Conservation (phyloP, 805 yeast species). For the Schwanniomyces vanrijiae region DNA sequence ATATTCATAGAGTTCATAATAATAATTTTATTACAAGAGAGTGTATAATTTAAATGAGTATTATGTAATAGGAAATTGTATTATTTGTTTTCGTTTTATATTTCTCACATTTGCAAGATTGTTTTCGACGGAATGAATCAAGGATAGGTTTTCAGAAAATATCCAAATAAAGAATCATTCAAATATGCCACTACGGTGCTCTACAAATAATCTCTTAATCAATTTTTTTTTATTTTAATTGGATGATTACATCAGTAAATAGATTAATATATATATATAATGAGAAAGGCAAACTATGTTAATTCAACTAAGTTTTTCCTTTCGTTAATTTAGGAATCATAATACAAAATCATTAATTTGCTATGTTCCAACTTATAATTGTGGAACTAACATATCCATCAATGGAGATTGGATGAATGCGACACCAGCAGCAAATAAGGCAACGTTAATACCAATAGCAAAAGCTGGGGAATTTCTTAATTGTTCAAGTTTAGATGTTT, state of each 20-base stretch:
- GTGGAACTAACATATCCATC: constrained; percentile 83
- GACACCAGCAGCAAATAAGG: constrained; percentile 69
- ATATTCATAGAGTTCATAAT: too few relatives aligned
- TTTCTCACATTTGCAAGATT: too few relatives aligned
- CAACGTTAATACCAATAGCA: constrained; percentile 63
- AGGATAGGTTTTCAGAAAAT: too few relatives aligned
- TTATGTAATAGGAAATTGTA: too few relatives aligned
- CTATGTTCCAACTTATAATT: constrained; percentile 34
- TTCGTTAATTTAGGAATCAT: background rate
- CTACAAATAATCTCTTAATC: background rate
- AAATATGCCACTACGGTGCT: too few relatives aligned
- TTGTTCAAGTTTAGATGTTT: constrained; percentile 42
- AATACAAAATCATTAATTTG: constrained; percentile 4
- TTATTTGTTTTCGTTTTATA: too few relatives aligned
- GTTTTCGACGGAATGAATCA: too few relatives aligned
- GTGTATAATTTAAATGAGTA: too few relatives aligned
- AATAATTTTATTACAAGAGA: too few relatives aligned
- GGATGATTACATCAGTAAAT: background rate
- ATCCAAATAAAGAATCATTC: too few relatives aligned
- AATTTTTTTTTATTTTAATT: background rate
- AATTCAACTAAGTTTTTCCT: background rate
- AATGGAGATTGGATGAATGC: constrained; percentile 74
- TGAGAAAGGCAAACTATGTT: background rate
- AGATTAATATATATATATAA: background rate
- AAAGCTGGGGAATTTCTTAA: constrained; percentile 64